Conservation (phyloP, 352 stramenopile species). For the Globisporangium uncinulatum region DNA sequence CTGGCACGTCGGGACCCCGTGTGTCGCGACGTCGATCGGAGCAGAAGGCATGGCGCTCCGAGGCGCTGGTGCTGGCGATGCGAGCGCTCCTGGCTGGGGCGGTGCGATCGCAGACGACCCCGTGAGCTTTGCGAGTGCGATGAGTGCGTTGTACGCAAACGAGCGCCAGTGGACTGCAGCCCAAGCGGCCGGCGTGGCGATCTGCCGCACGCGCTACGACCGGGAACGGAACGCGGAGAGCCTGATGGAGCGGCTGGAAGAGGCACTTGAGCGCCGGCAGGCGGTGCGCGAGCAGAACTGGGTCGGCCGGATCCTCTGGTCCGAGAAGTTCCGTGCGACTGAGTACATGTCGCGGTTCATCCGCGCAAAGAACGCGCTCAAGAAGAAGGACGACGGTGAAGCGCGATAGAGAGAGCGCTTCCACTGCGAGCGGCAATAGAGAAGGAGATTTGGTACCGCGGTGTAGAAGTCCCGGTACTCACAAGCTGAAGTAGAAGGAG, state of each 20-base stretch:
- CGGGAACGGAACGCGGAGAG: conserved; percentile 32
- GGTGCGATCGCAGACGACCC: conserved; percentile 44
- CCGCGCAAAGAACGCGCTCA: conserved; percentile 54
- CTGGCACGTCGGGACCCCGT: conserved; percentile 88
- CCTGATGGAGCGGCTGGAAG: conserved; percentile 51
- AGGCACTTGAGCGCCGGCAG: conserved; percentile 24
- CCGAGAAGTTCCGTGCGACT: conserved; percentile 71
- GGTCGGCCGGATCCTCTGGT: conserved; percentile 80
- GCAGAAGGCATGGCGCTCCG: conserved; percentile 73
- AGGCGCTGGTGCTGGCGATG: neutral
- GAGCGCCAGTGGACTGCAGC: conserved; percentile 29
- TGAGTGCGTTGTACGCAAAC: conserved; percentile 43
- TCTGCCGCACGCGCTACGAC: conserved; percentile 43
- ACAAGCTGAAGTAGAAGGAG: too few species aligned
- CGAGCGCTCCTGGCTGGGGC: conserved; percentile 28
- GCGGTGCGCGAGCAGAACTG: conserved; percentile 37
- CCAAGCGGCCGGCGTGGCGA: conserved; percentile 20
- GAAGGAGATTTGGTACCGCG: too few species aligned
- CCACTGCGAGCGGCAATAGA: too few species aligned
- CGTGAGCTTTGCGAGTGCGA: conserved; percentile 31
- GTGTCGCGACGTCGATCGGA: conserved; percentile 86
- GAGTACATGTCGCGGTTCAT: conserved; percentile 86
- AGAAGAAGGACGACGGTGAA: neutral
- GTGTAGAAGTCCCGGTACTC: too few species aligned
- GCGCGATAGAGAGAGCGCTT: neutral